Evolutionary conservation across 2,329 filamentous ascomycete genomes (phyloP), one percentile per base, ranked within the genome.

Genomic region (Ceratocystis colombiana): DNA sequence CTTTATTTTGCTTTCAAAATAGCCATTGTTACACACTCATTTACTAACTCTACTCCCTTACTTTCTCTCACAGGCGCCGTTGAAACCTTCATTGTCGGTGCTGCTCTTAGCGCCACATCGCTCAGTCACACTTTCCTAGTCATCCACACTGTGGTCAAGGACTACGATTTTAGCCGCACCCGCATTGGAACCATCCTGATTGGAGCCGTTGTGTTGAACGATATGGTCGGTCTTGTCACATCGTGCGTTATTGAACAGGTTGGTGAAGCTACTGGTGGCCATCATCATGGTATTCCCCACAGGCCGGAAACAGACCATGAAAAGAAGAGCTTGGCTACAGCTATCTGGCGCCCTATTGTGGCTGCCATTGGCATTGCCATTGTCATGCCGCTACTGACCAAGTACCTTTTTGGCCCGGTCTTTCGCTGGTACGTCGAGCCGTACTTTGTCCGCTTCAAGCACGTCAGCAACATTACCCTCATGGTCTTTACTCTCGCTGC

Each of bases 141-240:
- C 44, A 75, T 76, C 41, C 68, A 66, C 46, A 70, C 69, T 65
- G 70, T 71, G 0, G 62, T 68, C 15, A 73, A 73, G 44, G 71
- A 70, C 5, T 72, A 79, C 0, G 75, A 78, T 67, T 73, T 79
- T 6, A 72, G 73, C 0, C 75, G 79, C 50, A 79, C 77, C 0
- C 73, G 75, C 33, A 74, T 79, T 0, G 77, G 78, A 20, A 75
- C 76, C 10, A 73, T 79, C 0, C 74, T 79, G 2, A 74, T 79
- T 61, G 78, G 77, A 69, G 77, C 78, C 0, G 78, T 77, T 8
- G 75, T 79, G 25, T 77, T 79, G 45, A 77, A 79, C 69, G 77
- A 79, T 70, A 76, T 79, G 0, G 74, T 75, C 1, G 77, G 77
- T 2, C 74, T 79, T 10, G 75, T 79, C 63, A 76, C 78, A 70